phyloP scores from a whole-genome alignment of 2,329 filamentous ascomycete genomes.

The Diaporthe australafricana region DNA sequence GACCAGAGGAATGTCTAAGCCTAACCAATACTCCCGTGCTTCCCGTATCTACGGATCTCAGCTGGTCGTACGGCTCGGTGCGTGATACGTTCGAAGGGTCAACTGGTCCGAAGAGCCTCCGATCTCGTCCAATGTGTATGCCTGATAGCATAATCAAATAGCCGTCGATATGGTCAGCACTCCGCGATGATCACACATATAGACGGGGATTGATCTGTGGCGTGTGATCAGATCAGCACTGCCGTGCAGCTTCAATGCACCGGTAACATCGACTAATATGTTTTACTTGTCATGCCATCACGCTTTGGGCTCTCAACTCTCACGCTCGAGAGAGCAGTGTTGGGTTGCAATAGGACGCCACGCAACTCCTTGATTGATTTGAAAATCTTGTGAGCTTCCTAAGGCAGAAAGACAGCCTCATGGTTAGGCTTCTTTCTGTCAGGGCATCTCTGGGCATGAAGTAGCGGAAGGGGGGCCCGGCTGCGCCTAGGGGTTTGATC shows the following conservation, averaged over 20 bases:
- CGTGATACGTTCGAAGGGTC: constrained; percentile 1
- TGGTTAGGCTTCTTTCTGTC: background rate
- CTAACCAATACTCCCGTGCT: background rate
- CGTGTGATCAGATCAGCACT: background rate
- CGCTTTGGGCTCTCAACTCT: background rate
- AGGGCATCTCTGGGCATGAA: background rate
- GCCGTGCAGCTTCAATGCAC: background rate
- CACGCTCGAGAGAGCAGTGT: background rate
- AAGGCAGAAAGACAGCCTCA: background rate
- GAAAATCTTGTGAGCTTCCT: background rate
- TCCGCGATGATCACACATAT: background rate
- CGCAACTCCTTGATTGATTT: constrained; percentile 1
- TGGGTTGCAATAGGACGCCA: background rate
- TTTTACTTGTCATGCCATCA: background rate
- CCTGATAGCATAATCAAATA: background rate
- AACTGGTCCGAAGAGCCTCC: background rate
- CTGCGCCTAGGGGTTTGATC: background rate
- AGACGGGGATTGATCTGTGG: background rate
- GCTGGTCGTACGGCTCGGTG: background rate
- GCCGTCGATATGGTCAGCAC: background rate
- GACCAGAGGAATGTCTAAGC: background rate
- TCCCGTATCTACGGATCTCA: background rate
- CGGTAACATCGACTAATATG: background rate
- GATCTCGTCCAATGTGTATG: background rate
- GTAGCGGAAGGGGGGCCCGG: background rate